Conservation (phyloP, 768 basidiomycete genomes). For the Piloderma croceum region DNA sequence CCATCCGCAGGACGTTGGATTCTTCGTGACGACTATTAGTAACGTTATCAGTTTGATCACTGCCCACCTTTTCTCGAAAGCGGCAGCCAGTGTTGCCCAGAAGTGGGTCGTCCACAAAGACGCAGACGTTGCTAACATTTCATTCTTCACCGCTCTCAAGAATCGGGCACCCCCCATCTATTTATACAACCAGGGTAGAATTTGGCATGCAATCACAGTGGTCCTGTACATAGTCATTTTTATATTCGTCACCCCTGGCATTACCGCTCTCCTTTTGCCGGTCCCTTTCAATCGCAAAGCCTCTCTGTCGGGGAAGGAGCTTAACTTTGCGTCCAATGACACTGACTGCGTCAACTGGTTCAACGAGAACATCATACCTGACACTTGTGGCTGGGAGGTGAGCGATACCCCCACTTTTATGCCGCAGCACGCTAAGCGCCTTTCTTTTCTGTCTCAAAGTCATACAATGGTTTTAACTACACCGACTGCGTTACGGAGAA, state of each 20-base stretch:
- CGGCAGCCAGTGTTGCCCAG: conserved; percentile 15
- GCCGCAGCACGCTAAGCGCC: too few species aligned
- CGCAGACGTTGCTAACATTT: conserved; percentile 9
- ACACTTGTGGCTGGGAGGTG: too few species aligned
- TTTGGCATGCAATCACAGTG: conserved; percentile 7
- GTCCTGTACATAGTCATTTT: conserved; percentile 11
- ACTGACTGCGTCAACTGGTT: conserved; percentile 14
- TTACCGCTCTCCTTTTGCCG: conserved; percentile 14
- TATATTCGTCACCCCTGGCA: conserved; percentile 11
- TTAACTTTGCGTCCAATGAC: conserved; percentile 14
- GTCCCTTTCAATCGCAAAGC: conserved; percentile 8
- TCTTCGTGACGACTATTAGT: conserved; percentile 14
- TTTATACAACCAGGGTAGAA: too few species aligned
- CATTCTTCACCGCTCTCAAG: conserved; percentile 11
- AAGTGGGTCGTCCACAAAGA: conserved; percentile 7
- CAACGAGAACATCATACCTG: conserved; percentile 4
- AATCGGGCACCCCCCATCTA: conserved; percentile 15
- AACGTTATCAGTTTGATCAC: conserved; percentile 11
- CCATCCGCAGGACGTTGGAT: conserved; percentile 9
- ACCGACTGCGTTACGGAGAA: conserved; percentile 19
- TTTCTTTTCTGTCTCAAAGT: too few species aligned
- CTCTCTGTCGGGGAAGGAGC: conserved; percentile 12
- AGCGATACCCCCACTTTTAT: too few species aligned
- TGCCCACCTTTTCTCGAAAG: conserved; percentile 12
- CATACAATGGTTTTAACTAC: conserved; percentile 9